Evolutionary conservation across 192 early-diverging fungal genomes (phyloP), one percentile per base, ranked within the genome.

Genomic region (Lunasporangiospora selenospora): DNA sequence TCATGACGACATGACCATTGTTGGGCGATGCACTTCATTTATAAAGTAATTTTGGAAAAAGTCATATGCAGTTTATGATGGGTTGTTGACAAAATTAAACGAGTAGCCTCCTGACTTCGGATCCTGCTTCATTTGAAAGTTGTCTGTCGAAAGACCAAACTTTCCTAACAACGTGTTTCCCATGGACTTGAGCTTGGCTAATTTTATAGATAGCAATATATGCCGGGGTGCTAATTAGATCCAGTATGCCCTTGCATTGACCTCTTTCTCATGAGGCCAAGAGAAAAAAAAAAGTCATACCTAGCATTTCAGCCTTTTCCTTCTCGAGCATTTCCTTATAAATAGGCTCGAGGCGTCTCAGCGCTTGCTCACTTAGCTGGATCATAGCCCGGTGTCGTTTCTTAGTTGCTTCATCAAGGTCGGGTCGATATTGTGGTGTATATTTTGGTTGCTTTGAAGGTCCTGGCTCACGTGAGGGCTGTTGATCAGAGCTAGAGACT

Each of bases 121-220:
- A 70, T 90, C 83, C 53, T 85, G 75, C 43, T 85, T 73, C 66
- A 90, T 81, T 43, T 90, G 77, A 56, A 93, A 93, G 38, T 87
- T 88, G 50, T 91, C 78, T 11, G 86, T 80, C 13, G 88, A 89
- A 39, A 93, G 47, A 12, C 91, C 91, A 65, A 93, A 87, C 18
- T 81, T 86, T n/a, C 91, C 91, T 24, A 93, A 62, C 12, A 93
- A 48, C 8, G 77, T 78, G 44, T 93, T 90, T 1, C 91, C 91
- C 33, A 93, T 64, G 29, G 85, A 80, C 61, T 93, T 93, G 11
- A 93, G 75, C 60, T 93, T 89, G 45, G 43, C 69, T 73, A 51
- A 29, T 26, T 15, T n/a, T n/a, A n/a, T n/a, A n/a, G n/a, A n/a
- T n/a, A n/a, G n/a, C 10, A 57, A 75, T 70, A 29, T 1, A 16